These are phyloP conservation scores for Coemansia sp. DNA, from an alignment of 192 early-diverging fungal genomes.

Conservation along the genomic window DNA sequence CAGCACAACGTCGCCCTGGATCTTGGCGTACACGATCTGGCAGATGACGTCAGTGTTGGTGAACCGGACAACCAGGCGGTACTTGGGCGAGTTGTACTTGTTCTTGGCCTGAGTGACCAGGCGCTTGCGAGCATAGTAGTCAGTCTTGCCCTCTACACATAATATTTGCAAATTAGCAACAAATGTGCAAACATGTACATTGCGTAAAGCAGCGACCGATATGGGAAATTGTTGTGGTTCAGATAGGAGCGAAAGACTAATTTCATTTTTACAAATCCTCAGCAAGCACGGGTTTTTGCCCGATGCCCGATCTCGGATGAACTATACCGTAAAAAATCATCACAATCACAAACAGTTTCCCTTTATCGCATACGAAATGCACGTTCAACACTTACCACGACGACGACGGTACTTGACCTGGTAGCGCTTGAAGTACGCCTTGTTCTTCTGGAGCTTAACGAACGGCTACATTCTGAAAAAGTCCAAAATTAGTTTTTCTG, in stretches of 20 bases:
- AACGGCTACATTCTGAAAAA: slow-evolving; percentile 57
- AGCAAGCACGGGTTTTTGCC: slow-evolving; percentile 27
- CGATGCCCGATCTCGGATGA: slow-evolving; percentile 67
- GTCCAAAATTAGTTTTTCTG: background rate
- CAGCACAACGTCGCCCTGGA: slow-evolving; percentile 95
- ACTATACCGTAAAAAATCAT: slow-evolving; percentile 73
- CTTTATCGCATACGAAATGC: background rate
- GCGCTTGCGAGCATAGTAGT: slow-evolving; percentile 99
- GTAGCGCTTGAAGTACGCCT: slow-evolving; percentile 99
- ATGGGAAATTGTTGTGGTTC: slow-evolving; percentile 34
- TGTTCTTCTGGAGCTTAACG: slow-evolving; percentile 90
- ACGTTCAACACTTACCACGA: slow-evolving; percentile 70
- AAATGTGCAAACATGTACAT: background rate
- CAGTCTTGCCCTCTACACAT: slow-evolving; percentile 96
- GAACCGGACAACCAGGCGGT: slow-evolving; percentile 98
- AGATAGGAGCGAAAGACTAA: slow-evolving; percentile 91
- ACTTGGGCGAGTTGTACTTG: slow-evolving; percentile 99
- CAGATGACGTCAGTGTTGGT: slow-evolving; percentile 97
- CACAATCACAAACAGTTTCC: slow-evolving; percentile 29
- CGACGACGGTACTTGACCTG: slow-evolving; percentile 99
- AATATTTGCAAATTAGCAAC: background rate
- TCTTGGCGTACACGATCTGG: slow-evolving; percentile 98
- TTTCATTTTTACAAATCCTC: slow-evolving; percentile 50
- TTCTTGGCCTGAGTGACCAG: slow-evolving; percentile 99
- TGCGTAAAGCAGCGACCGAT: too few relatives aligned